Base-by-base conservation (phyloP, 2,329 filamentous ascomycete species). In the Penicillium hesseltinei region DNA sequence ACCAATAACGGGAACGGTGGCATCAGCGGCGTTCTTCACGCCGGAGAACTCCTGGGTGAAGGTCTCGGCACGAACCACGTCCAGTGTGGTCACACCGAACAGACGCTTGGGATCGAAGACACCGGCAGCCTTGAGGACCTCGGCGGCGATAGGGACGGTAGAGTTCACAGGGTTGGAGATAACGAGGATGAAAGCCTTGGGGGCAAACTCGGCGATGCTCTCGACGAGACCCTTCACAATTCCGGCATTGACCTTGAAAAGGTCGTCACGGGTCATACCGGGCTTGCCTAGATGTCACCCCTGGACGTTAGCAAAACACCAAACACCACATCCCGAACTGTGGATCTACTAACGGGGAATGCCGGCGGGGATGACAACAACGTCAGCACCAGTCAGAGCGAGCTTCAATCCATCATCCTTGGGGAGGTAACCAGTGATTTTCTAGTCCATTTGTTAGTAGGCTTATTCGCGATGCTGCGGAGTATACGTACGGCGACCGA, bases 101-200 rank as follows among this genome's bases (percentile, higher is more conserved):
- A 99, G 88, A 77, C 89, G 92, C 85, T 94, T 89, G 67, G 94
- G 83, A 83, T 99, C 89, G 81, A 97, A 99, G 73, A 96, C 91
- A 69, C 88, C 88, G 76, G 92, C 92, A 69, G 85, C 83, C 87
- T 97, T 97, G 76, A 99, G 88, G 61, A 97, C 90, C 83, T 99
- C 94, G 68, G 92, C 94, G 64, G 94, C 90, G 73, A 99, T 97
- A 63, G 94, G 94, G 57, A 99, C 94, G 57, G 94, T 99, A 52
- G 92, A 96, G 88, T 99, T 99, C 79, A 99, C 94, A 58, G 94
- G 94, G 86, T 99, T 99, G 72, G 93, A 97, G 79, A 99, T 99
- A 82, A 99, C 88, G 65, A 97, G 87, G 75, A 96, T 87, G 81
- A 88, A 96, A 55, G 94, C 94, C 77, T 97, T 95, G 75, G 94